Percentiles rank a stretch among this genome's conserved stretches.
phyloP scores from a whole-genome alignment of 169 alveolate genomes.

The Theileria luwenshuni region DNA sequence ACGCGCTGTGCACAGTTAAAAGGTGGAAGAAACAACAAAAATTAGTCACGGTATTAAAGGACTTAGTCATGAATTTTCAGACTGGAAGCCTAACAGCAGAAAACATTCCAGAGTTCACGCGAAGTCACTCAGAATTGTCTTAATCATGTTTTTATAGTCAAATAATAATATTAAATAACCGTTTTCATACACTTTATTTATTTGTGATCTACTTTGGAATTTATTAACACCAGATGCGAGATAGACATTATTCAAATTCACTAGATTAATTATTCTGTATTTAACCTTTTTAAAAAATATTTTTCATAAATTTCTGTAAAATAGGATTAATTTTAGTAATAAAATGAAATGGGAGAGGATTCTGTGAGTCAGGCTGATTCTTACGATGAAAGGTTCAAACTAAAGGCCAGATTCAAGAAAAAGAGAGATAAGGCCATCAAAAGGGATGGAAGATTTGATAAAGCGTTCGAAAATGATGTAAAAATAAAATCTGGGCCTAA shows the following conservation, averaged over 20 bases:
- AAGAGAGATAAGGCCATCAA: slow-evolving; percentile 24
- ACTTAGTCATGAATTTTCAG: not conserved
- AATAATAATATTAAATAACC: too few relatives aligned
- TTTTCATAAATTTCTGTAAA: not conserved
- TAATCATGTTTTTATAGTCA: not conserved
- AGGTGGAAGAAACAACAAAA: slow-evolving; percentile 82
- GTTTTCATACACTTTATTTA: not conserved
- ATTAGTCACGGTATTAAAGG: slow-evolving; percentile 32
- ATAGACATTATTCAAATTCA: not conserved
- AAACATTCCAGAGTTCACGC: not conserved
- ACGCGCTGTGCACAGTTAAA: slow-evolving; percentile 71
- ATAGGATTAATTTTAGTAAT: not conserved
- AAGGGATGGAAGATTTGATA: slow-evolving; percentile 51
- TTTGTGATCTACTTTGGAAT: not conserved
- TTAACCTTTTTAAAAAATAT: too few relatives aligned
- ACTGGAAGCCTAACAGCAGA: slow-evolving; percentile 27
- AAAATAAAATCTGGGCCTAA: slow-evolving; percentile 26
- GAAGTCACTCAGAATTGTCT: slow-evolving; percentile 15
- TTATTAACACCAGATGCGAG: not conserved
- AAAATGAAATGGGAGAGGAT: slow-evolving; percentile 2
- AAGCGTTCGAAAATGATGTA: slow-evolving; percentile 42
- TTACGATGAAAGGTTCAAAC: slow-evolving; percentile 47
- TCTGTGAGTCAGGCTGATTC: not conserved
- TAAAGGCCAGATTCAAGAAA: slow-evolving; percentile 59
- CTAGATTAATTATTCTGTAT: not conserved